Conservation (phyloP, 306 rosid genomes). For the Trifolium repens region DNA sequence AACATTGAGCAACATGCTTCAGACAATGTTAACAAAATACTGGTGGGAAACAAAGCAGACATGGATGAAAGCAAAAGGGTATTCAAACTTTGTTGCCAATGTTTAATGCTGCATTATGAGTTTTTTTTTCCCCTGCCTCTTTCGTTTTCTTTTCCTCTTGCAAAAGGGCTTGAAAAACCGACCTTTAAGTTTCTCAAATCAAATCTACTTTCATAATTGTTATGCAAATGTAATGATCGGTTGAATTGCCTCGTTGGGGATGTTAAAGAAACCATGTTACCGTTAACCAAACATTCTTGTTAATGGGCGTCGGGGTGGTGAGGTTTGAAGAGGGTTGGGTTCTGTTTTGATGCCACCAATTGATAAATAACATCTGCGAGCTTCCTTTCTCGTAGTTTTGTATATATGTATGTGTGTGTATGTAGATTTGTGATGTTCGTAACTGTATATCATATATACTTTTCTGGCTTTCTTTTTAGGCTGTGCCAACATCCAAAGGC, state of each 20-base stretch:
- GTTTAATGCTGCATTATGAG: background rate
- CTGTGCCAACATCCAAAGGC: constrained; percentile 93
- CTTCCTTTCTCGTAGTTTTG: background rate
- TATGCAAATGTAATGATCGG: constrained; percentile 3
- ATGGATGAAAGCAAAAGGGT: constrained; percentile 99
- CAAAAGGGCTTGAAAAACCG: background rate
- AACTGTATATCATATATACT: background rate
- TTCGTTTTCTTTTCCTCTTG: background rate
- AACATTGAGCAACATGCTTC: constrained; percentile 99
- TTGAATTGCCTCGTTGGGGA: constrained; percentile 29
- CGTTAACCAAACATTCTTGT: constrained; percentile 3
- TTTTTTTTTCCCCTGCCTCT: background rate
- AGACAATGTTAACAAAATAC: constrained; percentile 88
- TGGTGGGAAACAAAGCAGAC: constrained; percentile 98
- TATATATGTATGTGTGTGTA: background rate
- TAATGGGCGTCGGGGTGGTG: background rate
- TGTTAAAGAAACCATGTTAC: constrained; percentile 25
- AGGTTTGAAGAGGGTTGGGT: constrained; percentile 17
- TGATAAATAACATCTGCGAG: constrained; percentile 5
- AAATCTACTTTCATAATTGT: constrained; percentile 23
- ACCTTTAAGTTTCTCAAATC: background rate
- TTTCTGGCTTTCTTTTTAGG: constrained; percentile 49
- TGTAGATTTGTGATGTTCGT: constrained; percentile 25
- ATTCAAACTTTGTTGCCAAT: constrained; percentile 40
- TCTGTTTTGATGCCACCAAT: constrained; percentile 33